Percentiles rank a stretch among this genome's conserved stretches.
phyloP scores from a whole-genome alignment of 768 basidiomycete species.

The Kwoniella shandongensis region DNA sequence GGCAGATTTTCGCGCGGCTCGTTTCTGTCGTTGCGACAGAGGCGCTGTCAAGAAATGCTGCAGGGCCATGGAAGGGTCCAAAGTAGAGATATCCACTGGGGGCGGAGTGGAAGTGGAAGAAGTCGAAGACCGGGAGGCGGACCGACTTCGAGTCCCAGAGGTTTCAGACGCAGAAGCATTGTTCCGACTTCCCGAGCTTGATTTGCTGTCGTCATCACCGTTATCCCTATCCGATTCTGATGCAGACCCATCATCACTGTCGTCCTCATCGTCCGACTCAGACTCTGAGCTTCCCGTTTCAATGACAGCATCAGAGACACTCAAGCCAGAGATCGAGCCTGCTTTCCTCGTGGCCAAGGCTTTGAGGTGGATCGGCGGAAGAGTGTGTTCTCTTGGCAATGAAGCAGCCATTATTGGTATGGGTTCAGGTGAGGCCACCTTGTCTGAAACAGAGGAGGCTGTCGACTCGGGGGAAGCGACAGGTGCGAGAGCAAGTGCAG shows the following conservation, averaged over 20 bases:
- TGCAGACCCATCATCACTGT: slow-evolving; percentile 8
- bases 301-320: slow-evolving; percentile 41
- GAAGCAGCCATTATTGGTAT: not conserved
- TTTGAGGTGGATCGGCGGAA: slow-evolving; percentile 28
- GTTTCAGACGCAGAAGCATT: too few species aligned
- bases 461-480: slow-evolving; percentile 1
- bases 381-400: slow-evolving; percentile 6
- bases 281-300: slow-evolving; percentile 35
- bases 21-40: slow-evolving; percentile 21
- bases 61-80: slow-evolving; percentile 10
- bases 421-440: not conserved
- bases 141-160: slow-evolving; percentile 5
- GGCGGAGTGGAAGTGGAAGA: too few species aligned
- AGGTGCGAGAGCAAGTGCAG: not conserved
- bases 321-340: slow-evolving; percentile 35
- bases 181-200: too few species aligned
- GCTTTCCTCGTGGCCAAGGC: slow-evolving; percentile 22
- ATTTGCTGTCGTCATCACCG: not conserved
- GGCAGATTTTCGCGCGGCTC: slow-evolving; percentile 23
- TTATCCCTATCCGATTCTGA: slow-evolving; percentile 3
- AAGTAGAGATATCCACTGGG: not conserved
- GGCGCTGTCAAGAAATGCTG: slow-evolving; percentile 26
- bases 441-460: not conserved
- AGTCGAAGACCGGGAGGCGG: not conserved
- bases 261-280: slow-evolving; percentile 23